Conservation (phyloP, 495 filamentous ascomycete species). For the Podospora pseudopauciseta region DNA sequence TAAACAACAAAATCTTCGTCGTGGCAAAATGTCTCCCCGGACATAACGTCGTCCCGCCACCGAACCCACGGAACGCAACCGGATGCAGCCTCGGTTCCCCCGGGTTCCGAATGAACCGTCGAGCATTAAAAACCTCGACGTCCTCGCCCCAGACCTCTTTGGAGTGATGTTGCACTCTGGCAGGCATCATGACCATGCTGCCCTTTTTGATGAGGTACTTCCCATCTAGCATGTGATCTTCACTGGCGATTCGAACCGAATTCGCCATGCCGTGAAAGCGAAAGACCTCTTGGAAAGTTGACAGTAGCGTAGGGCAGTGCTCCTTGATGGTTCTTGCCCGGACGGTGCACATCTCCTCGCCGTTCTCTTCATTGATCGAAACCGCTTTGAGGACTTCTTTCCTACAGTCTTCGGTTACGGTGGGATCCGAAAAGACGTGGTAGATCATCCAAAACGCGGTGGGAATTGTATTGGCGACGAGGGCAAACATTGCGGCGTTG, state of each 20-base stretch:
- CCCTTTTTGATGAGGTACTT: constrained; percentile 34
- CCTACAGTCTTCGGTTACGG: constrained; percentile 21
- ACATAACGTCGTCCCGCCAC: constrained; percentile 32
- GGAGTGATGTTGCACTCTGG: constrained; percentile 28
- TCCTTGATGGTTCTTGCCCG: constrained; percentile 18
- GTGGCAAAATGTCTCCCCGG: constrained; percentile 38
- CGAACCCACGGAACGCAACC: constrained; percentile 36
- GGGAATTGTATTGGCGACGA: neutral
- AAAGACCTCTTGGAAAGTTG: constrained; percentile 29
- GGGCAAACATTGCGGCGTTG: constrained; percentile 8
- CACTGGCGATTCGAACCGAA: constrained; percentile 23
- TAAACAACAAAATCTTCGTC: constrained; percentile 32
- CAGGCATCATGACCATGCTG: constrained; percentile 31
- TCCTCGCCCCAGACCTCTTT: constrained; percentile 28
- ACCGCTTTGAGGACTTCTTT: constrained; percentile 25
- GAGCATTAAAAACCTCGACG: constrained; percentile 28
- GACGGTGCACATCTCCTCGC: constrained; percentile 9
- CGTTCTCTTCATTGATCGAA: constrained; percentile 1
- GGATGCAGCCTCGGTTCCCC: constrained; percentile 21
- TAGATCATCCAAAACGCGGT: constrained; percentile 3
- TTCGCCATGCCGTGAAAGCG: constrained; percentile 25
- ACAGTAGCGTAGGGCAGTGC: constrained; percentile 27
- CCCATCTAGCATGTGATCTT: constrained; percentile 31
- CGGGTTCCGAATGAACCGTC: constrained; percentile 25
- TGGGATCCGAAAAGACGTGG: constrained; percentile 19